phyloP scores from a whole-genome alignment of 139 green algal genomes.

The Raphidocelis subcapitata region DNA sequence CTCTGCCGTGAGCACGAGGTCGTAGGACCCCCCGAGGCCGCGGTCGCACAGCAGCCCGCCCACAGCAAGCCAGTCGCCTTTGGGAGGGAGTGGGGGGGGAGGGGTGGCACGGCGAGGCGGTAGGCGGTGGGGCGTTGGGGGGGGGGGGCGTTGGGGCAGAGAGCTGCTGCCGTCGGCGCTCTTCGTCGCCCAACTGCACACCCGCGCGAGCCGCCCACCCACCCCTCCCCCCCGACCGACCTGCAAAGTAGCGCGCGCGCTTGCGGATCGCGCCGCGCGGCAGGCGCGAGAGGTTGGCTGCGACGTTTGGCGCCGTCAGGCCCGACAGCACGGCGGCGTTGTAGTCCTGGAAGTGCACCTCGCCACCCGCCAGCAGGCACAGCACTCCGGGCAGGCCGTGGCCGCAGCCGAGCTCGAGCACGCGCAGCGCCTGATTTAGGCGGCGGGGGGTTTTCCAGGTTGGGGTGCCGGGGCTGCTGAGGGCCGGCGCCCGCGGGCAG shows the following conservation, averaged over 20 bases:
- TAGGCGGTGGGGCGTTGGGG: background rate
- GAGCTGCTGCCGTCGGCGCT: too few relatives aligned
- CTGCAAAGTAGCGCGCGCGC: slow-evolving; percentile 46
- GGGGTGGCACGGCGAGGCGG: too few relatives aligned
- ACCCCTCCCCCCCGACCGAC: slow-evolving; percentile 1
- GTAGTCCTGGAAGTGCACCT: slow-evolving; percentile 85
- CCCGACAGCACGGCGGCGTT: slow-evolving; percentile 74
- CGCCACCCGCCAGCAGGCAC: slow-evolving; percentile 57
- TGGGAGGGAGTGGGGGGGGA: too few relatives aligned
- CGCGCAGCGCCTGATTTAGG: slow-evolving; percentile 59
- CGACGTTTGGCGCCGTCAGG: slow-evolving; percentile 76
- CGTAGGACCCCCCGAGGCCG: slow-evolving; percentile 51
- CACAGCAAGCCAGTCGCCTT: slow-evolving; percentile 66
- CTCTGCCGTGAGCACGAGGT: slow-evolving; percentile 82
- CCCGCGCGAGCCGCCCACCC: background rate
- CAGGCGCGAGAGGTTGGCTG: slow-evolving; percentile 49
- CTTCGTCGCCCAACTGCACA: too few relatives aligned
- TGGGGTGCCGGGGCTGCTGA: too few relatives aligned
- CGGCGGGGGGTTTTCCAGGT: too few relatives aligned
- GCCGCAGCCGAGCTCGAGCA: slow-evolving; percentile 91
- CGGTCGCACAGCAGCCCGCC: slow-evolving; percentile 31
- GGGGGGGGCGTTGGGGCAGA: background rate
- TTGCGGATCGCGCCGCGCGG: background rate
- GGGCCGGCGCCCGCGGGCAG: too few relatives aligned
- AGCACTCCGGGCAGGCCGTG: slow-evolving; percentile 89